Evolutionary conservation across 2,329 filamentous ascomycete genomes (phyloP).

Genomic region (Aspergillus hortae): DNA sequence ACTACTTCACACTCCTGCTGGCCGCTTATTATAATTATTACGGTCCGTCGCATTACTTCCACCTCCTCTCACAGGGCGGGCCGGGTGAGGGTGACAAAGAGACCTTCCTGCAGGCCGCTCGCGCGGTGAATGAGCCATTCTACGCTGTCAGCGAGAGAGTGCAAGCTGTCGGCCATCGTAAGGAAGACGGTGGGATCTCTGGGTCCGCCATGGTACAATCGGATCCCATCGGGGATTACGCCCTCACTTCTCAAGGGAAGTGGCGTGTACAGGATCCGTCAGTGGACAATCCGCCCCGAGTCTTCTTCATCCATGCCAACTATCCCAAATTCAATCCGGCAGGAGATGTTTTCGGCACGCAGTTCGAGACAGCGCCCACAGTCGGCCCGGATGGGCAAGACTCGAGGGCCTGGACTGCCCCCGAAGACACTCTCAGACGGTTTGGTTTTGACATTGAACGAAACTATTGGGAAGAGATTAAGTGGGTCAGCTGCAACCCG

Average conservation of each 20-base stretch:
- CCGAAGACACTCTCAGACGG: constrained; percentile 28
- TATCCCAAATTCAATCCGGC: constrained; percentile 42
- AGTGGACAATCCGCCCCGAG: constrained; percentile 28
- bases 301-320: constrained; percentile 41
- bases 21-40: constrained; percentile 39
- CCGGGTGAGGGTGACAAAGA: constrained; percentile 40
- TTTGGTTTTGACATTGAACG: constrained; percentile 40
- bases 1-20: constrained; percentile 31
- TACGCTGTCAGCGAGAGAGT: constrained; percentile 37
- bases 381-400: constrained; percentile 33
- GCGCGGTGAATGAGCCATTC: constrained; percentile 30
- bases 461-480: constrained; percentile 41
- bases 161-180: constrained; percentile 31
- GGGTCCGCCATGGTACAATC: constrained; percentile 38
- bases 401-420: constrained; percentile 35
- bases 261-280: constrained; percentile 32
- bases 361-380: constrained; percentile 37
- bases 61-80: constrained; percentile 36
- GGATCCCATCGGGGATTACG: constrained; percentile 37
- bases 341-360: constrained; percentile 35
- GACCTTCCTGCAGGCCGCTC: constrained; percentile 35
- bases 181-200: constrained; percentile 21
- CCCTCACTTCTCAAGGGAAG: constrained; percentile 28
- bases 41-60: constrained; percentile 35
- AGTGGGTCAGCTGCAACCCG: constrained; percentile 37